phyloP scores from a whole-genome alignment of 2,329 filamentous ascomycete species.

The Clonostachys solani region DNA sequence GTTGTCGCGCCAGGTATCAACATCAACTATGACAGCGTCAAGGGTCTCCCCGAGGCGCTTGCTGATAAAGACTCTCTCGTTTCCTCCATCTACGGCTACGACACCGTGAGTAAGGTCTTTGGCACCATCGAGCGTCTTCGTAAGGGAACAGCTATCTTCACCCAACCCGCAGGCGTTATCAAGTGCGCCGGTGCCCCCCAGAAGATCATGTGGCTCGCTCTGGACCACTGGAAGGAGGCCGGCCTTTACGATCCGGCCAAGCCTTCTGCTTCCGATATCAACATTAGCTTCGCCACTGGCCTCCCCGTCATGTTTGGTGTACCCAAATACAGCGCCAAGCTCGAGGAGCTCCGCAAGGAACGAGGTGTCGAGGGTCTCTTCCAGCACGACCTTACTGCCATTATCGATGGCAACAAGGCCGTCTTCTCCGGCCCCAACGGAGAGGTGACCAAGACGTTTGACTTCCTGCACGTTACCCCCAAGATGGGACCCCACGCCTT shows the following conservation, averaged over 20 bases:
- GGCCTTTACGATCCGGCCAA: constrained; percentile 41
- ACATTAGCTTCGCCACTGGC: constrained; percentile 51
- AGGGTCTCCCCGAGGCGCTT: constrained; percentile 53
- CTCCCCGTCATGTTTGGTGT: constrained; percentile 55
- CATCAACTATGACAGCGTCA: constrained; percentile 44
- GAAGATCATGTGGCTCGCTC: constrained; percentile 59
- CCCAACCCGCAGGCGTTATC: constrained; percentile 51
- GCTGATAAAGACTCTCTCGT: constrained; percentile 40
- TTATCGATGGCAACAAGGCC: constrained; percentile 46
- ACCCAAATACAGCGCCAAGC: constrained; percentile 50
- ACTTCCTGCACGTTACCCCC: constrained; percentile 51
- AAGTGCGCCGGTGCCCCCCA: constrained; percentile 59
- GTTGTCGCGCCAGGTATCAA: constrained; percentile 56
- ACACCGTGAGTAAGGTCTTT: constrained; percentile 50
- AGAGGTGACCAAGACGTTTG: constrained; percentile 41
- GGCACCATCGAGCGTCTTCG: constrained; percentile 38
- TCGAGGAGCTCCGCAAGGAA: constrained; percentile 48
- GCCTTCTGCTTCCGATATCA: constrained; percentile 34
- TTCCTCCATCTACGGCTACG: constrained; percentile 54
- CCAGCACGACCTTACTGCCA: constrained; percentile 47
- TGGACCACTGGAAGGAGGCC: constrained; percentile 51
- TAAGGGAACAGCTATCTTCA: constrained; percentile 52
- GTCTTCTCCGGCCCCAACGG: constrained; percentile 40
- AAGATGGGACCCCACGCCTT: constrained; percentile 55
- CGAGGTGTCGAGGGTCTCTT: constrained; percentile 54